phyloP scores from a whole-genome alignment of 768 basidiomycete species.

The Strobilomyces dryophilus region DNA sequence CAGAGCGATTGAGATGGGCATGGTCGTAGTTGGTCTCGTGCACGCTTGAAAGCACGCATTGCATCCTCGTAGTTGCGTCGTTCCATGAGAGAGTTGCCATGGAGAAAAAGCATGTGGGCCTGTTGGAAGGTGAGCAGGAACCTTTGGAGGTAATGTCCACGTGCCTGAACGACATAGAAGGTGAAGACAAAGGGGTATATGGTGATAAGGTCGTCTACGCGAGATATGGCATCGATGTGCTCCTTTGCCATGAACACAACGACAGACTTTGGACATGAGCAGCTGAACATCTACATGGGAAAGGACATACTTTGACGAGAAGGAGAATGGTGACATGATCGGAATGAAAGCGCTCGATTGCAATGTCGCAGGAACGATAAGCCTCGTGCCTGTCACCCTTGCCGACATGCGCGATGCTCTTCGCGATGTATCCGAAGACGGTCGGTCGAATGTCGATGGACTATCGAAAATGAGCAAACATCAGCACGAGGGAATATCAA shows the following conservation, averaged over 20 bases:
- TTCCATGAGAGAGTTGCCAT: not conserved
- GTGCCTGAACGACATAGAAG: not conserved
- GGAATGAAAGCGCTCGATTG: too few species aligned
- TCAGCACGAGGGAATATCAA: too few species aligned
- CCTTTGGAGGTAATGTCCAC: not conserved
- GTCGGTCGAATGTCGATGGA: not conserved
- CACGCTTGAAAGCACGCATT: not conserved
- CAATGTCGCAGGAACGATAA: not conserved
- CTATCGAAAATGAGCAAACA: too few species aligned
- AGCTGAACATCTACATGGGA: not conserved
- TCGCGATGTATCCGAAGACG: too few species aligned
- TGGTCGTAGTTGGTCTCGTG: not conserved
- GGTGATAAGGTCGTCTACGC: not conserved
- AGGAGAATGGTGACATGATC: not conserved
- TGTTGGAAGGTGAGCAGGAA: not conserved
- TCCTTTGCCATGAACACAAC: constrained; percentile 5
- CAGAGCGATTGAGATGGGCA: not conserved
- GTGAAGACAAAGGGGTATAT: not conserved
- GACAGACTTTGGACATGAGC: too few species aligned
- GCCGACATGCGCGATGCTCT: not conserved
- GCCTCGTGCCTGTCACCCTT: not conserved
- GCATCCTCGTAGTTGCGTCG: not conserved
- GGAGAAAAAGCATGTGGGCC: not conserved
- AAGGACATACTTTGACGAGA: not conserved
- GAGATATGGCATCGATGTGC: constrained; percentile 3